These are phyloP conservation scores for Lentinula detonsa DNA, from an alignment of 768 basidiomycete species.

Conservation along the genomic window DNA sequence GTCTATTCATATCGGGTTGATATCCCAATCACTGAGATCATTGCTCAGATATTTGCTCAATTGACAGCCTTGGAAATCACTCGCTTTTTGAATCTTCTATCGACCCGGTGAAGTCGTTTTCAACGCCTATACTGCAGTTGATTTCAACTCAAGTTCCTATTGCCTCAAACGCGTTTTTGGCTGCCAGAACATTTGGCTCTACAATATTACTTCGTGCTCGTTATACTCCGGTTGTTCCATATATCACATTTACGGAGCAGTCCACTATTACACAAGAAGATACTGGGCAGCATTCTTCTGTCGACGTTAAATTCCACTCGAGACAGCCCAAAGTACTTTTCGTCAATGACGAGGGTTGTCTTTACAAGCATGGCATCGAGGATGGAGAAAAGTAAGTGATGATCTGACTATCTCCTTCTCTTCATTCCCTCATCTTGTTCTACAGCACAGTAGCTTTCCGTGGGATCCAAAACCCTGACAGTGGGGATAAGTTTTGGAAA, in stretches of 20 bases:
- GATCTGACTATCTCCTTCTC: not conserved
- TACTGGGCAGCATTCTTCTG: constrained; percentile 30
- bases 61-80: constrained; percentile 21
- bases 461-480: constrained; percentile 4
- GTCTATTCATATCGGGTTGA: constrained; percentile 13
- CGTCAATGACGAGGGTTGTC: constrained; percentile 45
- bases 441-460: constrained; percentile 16
- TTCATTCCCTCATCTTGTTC: not conserved
- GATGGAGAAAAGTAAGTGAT: constrained; percentile 35
- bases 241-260: constrained; percentile 21
- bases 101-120: constrained; percentile 39
- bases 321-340: constrained; percentile 26
- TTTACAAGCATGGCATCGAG: constrained; percentile 41
- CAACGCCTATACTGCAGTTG: constrained; percentile 68
- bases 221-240: constrained; percentile 7
- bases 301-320: constrained; percentile 41
- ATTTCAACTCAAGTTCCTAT: constrained; percentile 20
- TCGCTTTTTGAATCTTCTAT: constrained; percentile 31
- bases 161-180: constrained; percentile 9
- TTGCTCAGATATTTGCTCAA: constrained; percentile 43
- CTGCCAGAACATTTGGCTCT: constrained; percentile 28
- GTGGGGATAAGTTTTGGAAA: constrained; percentile 46
- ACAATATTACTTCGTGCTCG: constrained; percentile 34
- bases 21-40: not conserved
- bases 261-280: constrained; percentile 33